Evolutionary conservation across 202 grass and related monocot genomes (phyloP), one percentile per base, ranked within the genome.

Genomic region (Zoysia matrella): DNA sequence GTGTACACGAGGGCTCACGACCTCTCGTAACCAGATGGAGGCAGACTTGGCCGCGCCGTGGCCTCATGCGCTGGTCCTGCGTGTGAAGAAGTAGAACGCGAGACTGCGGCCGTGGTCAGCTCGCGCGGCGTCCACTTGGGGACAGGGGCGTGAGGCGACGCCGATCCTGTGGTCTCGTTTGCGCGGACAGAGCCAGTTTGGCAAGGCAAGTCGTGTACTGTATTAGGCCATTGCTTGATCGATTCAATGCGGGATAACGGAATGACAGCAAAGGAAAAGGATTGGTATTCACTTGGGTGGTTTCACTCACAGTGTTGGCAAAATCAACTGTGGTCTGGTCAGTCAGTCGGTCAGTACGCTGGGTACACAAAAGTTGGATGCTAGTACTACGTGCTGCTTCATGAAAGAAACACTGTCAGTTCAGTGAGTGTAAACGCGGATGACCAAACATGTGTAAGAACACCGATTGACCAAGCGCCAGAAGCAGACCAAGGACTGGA

Each of bases 1-100:
- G 22, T 22, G 54, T 6, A 12, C 6, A 12, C 22, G 1, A 41
- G 36, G 4, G 36, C 10, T 64, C 8, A 64, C 41, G 61, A 2
- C 61, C 36, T 64, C 61, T 5, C 9, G 61, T 62, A 41, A 64
- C 50, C 14, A 79, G 11, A 47, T 0, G 40, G 1, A 62, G 1
- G 51, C 2, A 56, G n/a, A 57, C 65, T 5, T 67, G 76, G 76
- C 52, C n/a, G 12, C 52, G 0, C 15, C 11, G 41, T 79, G 51
- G 65, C 77, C 77, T 69, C 74, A 76, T 40, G 74, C 15, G 46
- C 36, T 9, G 18, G 46, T 10, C 15, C 54, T 60, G 11, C 72
- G 30, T 36, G 30, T 36, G 30, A 36, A 36, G 30, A 36, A 36
- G 48, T 67, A n/a, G 63, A 45, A 67, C 39, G 46, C 40, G 50